Conservation (phyloP, 2,329 filamentous ascomycete species). For the Thermochaetoides dissita region DNA sequence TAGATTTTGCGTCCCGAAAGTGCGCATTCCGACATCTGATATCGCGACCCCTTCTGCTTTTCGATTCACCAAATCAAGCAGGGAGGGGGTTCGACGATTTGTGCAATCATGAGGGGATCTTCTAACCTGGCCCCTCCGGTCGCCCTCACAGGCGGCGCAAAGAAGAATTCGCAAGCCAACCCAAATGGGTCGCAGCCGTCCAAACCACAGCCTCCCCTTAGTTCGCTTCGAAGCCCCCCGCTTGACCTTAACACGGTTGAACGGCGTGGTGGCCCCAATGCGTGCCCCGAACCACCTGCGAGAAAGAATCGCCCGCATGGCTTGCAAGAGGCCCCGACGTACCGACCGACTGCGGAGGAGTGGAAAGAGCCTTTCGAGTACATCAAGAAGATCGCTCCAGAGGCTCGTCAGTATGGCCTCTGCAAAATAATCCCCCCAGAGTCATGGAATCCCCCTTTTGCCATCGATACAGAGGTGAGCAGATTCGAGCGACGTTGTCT, state of each 20-base stretch:
- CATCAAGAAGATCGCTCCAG: conserved; percentile 77
- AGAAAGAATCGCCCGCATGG: conserved; percentile 69
- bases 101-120: conserved; percentile 38
- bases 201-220: conserved; percentile 38
- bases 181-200: conserved; percentile 39
- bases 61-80: conserved; percentile 6
- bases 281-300: conserved; percentile 61
- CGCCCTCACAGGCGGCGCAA: conserved; percentile 24
- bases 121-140: conserved; percentile 28
- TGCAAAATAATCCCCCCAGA: conserved; percentile 93
- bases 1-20: no score
- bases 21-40: no score
- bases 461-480: conserved; percentile 87
- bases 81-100: conserved; percentile 20
- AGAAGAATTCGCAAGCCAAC: conserved; percentile 37
- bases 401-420: conserved; percentile 77
- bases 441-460: conserved; percentile 86
- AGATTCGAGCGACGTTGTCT: background rate
- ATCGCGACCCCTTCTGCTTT: conserved; percentile 11
- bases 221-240: conserved; percentile 43
- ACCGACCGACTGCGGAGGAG: conserved; percentile 78
- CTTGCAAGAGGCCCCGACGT: conserved; percentile 80
- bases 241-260: conserved; percentile 84
- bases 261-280: conserved; percentile 69
- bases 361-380: conserved; percentile 91